Conservation (phyloP, 2,329 filamentous ascomycete genomes). For the Phaeosphaeriaceae sp. region DNA sequence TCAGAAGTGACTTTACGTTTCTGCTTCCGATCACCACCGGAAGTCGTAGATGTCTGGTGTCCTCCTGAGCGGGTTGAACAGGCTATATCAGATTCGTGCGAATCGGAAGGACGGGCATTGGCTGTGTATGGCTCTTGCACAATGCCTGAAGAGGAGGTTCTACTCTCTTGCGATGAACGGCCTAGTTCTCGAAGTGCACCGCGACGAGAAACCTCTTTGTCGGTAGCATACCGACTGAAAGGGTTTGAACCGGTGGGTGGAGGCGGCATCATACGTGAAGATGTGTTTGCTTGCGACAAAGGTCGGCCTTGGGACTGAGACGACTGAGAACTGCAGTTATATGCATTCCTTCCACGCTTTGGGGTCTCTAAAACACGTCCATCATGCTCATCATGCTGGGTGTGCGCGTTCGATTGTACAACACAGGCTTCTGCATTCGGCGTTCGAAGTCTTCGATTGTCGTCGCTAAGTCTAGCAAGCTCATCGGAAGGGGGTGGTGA, state of each 20-base stretch:
- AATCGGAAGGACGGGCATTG: not conserved
- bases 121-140: not conserved
- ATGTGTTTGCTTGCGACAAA: slow-evolving; percentile 41
- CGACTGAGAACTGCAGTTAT: slow-evolving; percentile 8
- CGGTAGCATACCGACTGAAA: not conserved
- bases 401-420: not conserved
- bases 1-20: not conserved
- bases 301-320: slow-evolving; percentile 25
- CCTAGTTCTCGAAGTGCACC: not conserved
- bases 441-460: not conserved
- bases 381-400: not conserved
- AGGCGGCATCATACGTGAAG: slow-evolving; percentile 36
- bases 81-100: not conserved
- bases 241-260: not conserved
- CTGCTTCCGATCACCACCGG: not conserved
- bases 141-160: not conserved
- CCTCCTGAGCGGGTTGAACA: not conserved
- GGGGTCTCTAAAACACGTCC: not conserved
- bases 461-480: not conserved
- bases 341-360: not conserved
- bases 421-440: not conserved
- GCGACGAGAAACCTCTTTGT: not conserved
- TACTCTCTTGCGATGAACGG: not conserved
- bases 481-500: not conserved
- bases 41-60: not conserved